Evolutionary conservation across 176 grass and related monocot genomes (phyloP), one percentile per base, ranked within the genome.

Genomic region (Tuctoria greenei): DNA sequence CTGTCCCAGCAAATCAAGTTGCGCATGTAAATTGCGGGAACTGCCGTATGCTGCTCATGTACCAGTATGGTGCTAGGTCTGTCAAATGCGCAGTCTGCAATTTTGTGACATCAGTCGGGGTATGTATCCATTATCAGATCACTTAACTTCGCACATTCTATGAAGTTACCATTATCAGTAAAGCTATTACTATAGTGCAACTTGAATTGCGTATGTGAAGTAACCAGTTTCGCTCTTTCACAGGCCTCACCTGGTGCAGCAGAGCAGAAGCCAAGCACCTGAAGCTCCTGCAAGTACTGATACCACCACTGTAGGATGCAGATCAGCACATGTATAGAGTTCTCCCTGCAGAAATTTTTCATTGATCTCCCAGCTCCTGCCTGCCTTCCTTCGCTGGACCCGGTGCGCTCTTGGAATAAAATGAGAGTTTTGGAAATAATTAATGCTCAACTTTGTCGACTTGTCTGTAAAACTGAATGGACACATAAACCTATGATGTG

Each of bases 21-120:
- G 96, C 96, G 10, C 92, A 95, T 86, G 89, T 95, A 50, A 90
- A 79, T 71, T 95, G 91, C 41, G 96, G 92, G 56, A 99, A 90
- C 54, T 99, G 95, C 16, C 92, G 75, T n/a, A 95, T 99, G 92
- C 77, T 99, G 73, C 87, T 99, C n/a, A 99, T 95, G 95, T 99
- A 95, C 77, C 95, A 99, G 84, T 95, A 99, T 60, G 92, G 91
- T 52, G 95, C 95, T 52, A 71, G 95, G 82, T 99, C 95, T 21
- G 95, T 99, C 43, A 92, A 99, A 81, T 99, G 95, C 12, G 87
- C 92, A 40, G 87, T 99, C 59, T 99, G 95, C 80, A 92, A 84
- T 78, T 95, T 90, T 78, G 89, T 95, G 44, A 92, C 95, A 77
- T 92, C 92, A 26, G 86, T 92, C 66, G 95, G 87, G 77, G 92